Base-by-base conservation (phyloP, 2,329 filamentous ascomycete genomes). In the Daldinia sp. region DNA sequence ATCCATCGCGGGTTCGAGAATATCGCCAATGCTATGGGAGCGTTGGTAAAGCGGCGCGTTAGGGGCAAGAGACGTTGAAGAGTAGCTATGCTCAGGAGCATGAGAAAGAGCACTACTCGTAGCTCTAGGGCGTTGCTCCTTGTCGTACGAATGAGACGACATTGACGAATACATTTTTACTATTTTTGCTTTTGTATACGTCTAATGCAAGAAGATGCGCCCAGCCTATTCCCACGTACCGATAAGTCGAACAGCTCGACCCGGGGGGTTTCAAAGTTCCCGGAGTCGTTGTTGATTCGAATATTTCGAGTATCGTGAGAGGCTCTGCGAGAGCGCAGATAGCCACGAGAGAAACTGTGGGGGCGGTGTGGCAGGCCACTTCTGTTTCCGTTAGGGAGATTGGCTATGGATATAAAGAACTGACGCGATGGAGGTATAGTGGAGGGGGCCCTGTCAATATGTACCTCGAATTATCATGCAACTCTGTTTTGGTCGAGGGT, bases 1-100 rank as follows among this genome's bases (percentile, higher is more conserved):
- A 72, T 90, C 87, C 63, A 90, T 79, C 68, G 88, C 84, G 55
- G 88, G 87, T 65, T 85, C 87, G 64, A 90, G 78, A 60, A 87
- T 81, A 65, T 86, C 83, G 66, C 80, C 74, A 54, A 81, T 62
- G 63, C 60, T 51, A 39, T 72, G 54, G 26, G 56, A 57, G 37
- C 66, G 53, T 56, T 65, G 63, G 54, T 67, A 62, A 62, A 68
- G 61, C 48, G 71, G 53, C 55, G 60, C 33, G 33, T 48, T 61
- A 51, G 59, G 62, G 53, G 63, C 67, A 44, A 66, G 59, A 37
- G 71, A 55, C 33, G 70, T 71, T 7, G 67, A 71, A 61, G 68
- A 70, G 41, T 68, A 69, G 57, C 68, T 33, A 41, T 63, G 63
- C 63, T 75, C 69, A 63, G 70, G 56, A 50, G 69, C 61, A 44